These are phyloP conservation scores for Penicillium riverlandense DNA, from an alignment of 495 filamentous ascomycete species.

Conservation along the genomic window DNA sequence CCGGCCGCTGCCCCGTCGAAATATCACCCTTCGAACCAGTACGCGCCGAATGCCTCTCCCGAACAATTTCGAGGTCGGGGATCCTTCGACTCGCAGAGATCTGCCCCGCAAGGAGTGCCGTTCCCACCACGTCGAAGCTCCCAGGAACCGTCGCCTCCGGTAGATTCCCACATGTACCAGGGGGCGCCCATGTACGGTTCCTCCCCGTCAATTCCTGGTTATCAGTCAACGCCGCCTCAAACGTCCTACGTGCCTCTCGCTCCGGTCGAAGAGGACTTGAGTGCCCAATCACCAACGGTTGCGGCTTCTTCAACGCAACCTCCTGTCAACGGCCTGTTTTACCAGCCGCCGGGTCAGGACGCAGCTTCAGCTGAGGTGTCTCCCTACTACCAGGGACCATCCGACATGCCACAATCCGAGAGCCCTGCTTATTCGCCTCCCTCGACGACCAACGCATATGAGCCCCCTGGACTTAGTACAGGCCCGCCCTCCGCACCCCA, in stretches of 20 bases:
- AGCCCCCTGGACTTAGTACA: constrained; percentile 21
- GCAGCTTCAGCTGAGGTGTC: constrained; percentile 5
- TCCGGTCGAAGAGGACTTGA: constrained; percentile 36
- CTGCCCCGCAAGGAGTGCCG: constrained; percentile 22
- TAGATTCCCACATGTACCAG: constrained; percentile 28
- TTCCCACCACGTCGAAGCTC: constrained; percentile 33
- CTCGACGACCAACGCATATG: constrained; percentile 2
- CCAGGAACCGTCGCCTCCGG: constrained; percentile 28
- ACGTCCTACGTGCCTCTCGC: constrained; percentile 41
- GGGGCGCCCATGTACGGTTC: constrained; percentile 26
- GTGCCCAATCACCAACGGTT: constrained; percentile 21
- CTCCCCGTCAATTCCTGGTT: constrained; percentile 23
- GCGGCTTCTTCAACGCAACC: constrained; percentile 10
- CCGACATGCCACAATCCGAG: constrained; percentile 14
- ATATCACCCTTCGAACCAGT: constrained; percentile 54
- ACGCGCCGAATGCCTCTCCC: constrained; percentile 41
- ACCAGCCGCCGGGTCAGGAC: constrained; percentile 15
- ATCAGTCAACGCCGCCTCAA: constrained; percentile 44
- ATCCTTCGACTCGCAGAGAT: constrained; percentile 42
- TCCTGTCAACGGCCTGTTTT: constrained; percentile 19
- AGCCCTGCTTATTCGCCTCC: constrained; percentile 8
- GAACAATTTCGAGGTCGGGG: constrained; percentile 39
- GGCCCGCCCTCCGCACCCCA: constrained; percentile 22
- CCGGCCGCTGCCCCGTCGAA: constrained; percentile 45
- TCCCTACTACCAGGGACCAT: constrained; percentile 19